phyloP scores from a whole-genome alignment of 108 stramenopile species.

The Aurantiochytrium sp. region DNA sequence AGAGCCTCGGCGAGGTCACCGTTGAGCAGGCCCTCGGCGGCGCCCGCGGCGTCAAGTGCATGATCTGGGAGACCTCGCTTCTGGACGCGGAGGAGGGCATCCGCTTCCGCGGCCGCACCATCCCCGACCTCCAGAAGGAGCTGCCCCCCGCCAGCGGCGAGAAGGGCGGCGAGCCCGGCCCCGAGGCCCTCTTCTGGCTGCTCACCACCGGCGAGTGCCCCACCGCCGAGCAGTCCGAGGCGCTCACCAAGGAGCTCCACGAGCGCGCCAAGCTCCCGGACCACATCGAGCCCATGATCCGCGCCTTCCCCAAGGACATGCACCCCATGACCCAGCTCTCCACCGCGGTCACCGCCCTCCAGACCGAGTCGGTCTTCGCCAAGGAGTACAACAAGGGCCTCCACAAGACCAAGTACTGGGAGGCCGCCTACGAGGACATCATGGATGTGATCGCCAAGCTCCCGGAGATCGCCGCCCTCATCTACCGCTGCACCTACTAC shows the following conservation, averaged over 20 bases:
- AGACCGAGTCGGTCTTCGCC: slow-evolving; percentile 89
- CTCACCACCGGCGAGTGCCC: slow-evolving; percentile 93
- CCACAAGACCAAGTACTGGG: slow-evolving; percentile 87
- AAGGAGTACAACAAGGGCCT: slow-evolving; percentile 83
- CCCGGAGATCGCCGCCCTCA: slow-evolving; percentile 93
- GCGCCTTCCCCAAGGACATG: slow-evolving; percentile 89
- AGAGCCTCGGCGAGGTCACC: slow-evolving; percentile 87
- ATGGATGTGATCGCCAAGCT: slow-evolving; percentile 85
- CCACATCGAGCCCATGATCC: slow-evolving; percentile 85
- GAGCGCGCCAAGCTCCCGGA: slow-evolving; percentile 74
- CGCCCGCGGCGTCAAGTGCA: slow-evolving; percentile 94
- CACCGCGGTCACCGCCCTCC: slow-evolving; percentile 74
- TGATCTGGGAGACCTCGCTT: slow-evolving; percentile 98
- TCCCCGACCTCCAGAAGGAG: slow-evolving; percentile 93
- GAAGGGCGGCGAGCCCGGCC: slow-evolving; percentile 83
- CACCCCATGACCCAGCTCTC: slow-evolving; percentile 99
- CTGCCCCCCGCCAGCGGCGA: slow-evolving; percentile 80
- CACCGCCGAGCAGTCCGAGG: slow-evolving; percentile 89
- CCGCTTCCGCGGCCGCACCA: slow-evolving; percentile 95
- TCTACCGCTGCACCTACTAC: slow-evolving; percentile 92
- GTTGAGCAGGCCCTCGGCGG: slow-evolving; percentile 91
- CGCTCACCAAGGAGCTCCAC: slow-evolving; percentile 88
- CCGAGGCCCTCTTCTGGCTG: slow-evolving; percentile 92
- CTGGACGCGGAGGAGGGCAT: slow-evolving; percentile 97
- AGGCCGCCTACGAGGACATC: slow-evolving; percentile 87